A percentile compares a stretch with the other conserved stretches of the same genome.
Evolutionary conservation across 2,329 filamentous ascomycete species (phyloP).

Genomic region (Phialophora macrospora): DNA sequence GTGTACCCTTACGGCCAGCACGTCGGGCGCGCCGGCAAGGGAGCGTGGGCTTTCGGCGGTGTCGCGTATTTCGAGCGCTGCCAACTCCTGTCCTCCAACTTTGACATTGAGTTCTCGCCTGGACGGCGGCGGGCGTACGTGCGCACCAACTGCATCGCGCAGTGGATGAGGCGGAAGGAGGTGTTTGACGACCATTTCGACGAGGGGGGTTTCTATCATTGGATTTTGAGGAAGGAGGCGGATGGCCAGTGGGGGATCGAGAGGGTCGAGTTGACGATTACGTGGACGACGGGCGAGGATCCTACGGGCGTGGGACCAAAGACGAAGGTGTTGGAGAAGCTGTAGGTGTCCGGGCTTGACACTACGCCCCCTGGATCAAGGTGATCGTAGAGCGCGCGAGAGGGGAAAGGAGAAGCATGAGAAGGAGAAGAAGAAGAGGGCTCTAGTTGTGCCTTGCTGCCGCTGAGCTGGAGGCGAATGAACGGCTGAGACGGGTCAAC

Average conservation of each 20-base stretch:
- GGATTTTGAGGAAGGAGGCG: constrained; percentile 22
- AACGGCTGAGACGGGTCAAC: not conserved
- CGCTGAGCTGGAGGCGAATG: not conserved
- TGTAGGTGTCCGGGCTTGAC: not conserved
- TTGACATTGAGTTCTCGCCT: constrained; percentile 23
- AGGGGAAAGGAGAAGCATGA: no score
- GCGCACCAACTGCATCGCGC: constrained; percentile 28
- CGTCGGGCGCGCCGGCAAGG: constrained; percentile 21
- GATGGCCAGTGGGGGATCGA: constrained; percentile 26
- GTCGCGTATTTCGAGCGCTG: constrained; percentile 24
- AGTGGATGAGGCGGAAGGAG: constrained; percentile 24
- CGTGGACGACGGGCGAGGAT: constrained; percentile 27
- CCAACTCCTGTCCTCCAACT: constrained; percentile 23
- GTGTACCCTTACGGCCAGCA: constrained; percentile 25
- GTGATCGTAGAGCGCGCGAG: not conserved
- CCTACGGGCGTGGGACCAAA: constrained; percentile 25
- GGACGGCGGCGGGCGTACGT: constrained; percentile 18
- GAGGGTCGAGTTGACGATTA: constrained; percentile 22
- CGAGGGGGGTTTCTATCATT: constrained; percentile 28
- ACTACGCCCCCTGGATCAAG: not conserved
- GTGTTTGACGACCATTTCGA: constrained; percentile 27
- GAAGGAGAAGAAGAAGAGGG: not conserved
- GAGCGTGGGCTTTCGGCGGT: constrained; percentile 20
- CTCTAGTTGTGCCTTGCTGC: not conserved
- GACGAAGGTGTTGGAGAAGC: constrained; percentile 6